Base-by-base conservation (phyloP, 2,329 filamentous ascomycete species). In the Curvularia spicifera region DNA sequence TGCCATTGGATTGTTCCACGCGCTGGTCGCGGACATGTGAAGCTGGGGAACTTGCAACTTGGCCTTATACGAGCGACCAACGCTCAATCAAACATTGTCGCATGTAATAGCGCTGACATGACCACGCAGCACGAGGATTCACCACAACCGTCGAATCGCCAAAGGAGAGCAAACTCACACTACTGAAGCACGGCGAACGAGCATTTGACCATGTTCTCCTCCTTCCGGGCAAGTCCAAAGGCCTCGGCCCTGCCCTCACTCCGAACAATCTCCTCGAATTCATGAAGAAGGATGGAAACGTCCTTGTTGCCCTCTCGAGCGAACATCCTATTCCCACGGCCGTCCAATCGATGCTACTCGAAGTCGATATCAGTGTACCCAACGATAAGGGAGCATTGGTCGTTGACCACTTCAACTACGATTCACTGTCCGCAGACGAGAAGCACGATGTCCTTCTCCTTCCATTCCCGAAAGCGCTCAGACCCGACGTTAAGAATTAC, bases 351-450 rank as follows among this genome's bases (percentile, higher is more conserved):
- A 84, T 96, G 56, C 90, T 98, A 51, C 82, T 91, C 71, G 93
- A 98, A 79, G 84, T 97, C 76, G 94, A 97, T 74, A 90, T 99
- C 72, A 83, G 88, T 66, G 86, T 97, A n/a, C 91, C 95, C 39
- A 80, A 87, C 35, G 94, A 97, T 78, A 91, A 93, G 71, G 91
- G 89, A 55, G 88, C 91, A 56, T 82, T 94, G 57, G 89, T 97
- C 5, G 89, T 98, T 61, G 95, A 98, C 79, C 95, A 99, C 82
- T 97, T 98, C 87, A 90, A 91, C 81, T 95, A 95, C 80, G 94
- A 98, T 73, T 83, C 85, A 56, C 68, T 85, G 31, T 91, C 89
- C 40, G 89, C 94, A 4, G 74, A 87, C 49, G 93, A 97, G 64
- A 86, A 88, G 73, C 95, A 99, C 79, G 92, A 98, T 78, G 91